phyloP scores from a whole-genome alignment of 371 early-diverging fungal species.

The Chytridiales sp. region DNA sequence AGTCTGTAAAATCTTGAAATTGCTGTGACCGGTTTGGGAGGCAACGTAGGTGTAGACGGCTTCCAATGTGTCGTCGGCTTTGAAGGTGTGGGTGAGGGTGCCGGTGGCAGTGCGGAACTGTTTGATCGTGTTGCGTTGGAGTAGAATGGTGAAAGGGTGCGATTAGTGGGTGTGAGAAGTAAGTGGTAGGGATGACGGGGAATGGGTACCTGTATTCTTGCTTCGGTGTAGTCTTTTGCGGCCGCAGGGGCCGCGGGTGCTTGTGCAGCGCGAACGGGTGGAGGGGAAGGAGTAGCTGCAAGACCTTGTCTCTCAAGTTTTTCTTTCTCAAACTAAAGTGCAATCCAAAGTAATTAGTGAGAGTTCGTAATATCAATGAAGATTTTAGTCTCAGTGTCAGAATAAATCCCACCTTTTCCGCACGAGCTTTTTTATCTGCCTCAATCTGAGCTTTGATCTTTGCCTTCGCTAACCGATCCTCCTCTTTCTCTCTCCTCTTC shows the following conservation, averaged over 20 bases:
- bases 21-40: conserved; percentile 32
- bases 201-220: conserved; percentile 64
- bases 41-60: conserved; percentile 65
- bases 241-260: conserved; percentile 29
- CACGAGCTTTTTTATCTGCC: conserved; percentile 72
- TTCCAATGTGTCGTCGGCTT: conserved; percentile 64
- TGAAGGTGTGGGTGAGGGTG: conserved; percentile 70
- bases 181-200: conserved; percentile 14
- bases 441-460: conserved; percentile 86
- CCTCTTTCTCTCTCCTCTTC: conserved; percentile 77
- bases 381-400: background rate
- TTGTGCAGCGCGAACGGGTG: conserved; percentile 38
- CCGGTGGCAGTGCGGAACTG: conserved; percentile 58
- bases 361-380: too few relatives aligned
- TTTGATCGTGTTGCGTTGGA: too few relatives aligned
- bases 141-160: conserved; percentile 20
- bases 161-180: background rate
- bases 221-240: conserved; percentile 66
- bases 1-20: conserved; percentile 66
- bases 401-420: conserved; percentile 44
- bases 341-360: too few relatives aligned
- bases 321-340: conserved; percentile 38
- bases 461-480: conserved; percentile 71
- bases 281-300: conserved; percentile 30
- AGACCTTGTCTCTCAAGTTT: conserved; percentile 37